Evolutionary conservation across 176 grass and related monocot genomes (phyloP), one percentile per base, ranked within the genome.

Genomic region (Aegilops umbellulata): DNA sequence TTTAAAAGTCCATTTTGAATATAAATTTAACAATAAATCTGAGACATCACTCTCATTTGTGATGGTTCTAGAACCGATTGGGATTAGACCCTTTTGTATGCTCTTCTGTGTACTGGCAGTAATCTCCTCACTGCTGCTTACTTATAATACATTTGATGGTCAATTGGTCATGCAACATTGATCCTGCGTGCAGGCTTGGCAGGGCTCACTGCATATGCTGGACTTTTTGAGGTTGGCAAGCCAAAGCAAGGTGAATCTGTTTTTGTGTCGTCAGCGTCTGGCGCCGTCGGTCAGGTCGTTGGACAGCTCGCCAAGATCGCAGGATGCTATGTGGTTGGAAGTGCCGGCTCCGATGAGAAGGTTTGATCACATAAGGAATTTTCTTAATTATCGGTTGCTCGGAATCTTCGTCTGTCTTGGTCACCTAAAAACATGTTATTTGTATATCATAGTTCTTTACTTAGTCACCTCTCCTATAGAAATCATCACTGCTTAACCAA

Each of bases 301-400:
- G 65, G 65, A 34, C 65, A 68, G 65, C 65, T 68, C 30, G 65
- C 65, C 5, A 68, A 68, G 65, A 68, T 68, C 16, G 30, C 65
- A 10, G 65, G 65, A 68, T 68, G 65, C 30, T 68, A 68, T 68
- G 65, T 68, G 65, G 65, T 68, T 8, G 65, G 65, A 68, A 68
- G 65, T 35, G 65, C 30, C 15, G 65, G 65, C 30, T 68, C 65
- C 65, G 65, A 68, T 20, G 65, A 34, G 30, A 68, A 68, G 65
- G 65, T 68, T 67, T 19, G 65, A 67, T 65, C 26, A 65, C 26
- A 30, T 65, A 31, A 30, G 29, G 17, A 65, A 8, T 30, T 65
- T 65, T 15, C 10, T 12, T 14, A 64, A 6, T 27, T 27, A 11
- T 64, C 24, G n/a, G n/a, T 64, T 14, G 10, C 24, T 15, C 24